Evolutionary conservation across 176 grass and related monocot species (phyloP).

Genomic region (Dendrocalamus sinicus): DNA sequence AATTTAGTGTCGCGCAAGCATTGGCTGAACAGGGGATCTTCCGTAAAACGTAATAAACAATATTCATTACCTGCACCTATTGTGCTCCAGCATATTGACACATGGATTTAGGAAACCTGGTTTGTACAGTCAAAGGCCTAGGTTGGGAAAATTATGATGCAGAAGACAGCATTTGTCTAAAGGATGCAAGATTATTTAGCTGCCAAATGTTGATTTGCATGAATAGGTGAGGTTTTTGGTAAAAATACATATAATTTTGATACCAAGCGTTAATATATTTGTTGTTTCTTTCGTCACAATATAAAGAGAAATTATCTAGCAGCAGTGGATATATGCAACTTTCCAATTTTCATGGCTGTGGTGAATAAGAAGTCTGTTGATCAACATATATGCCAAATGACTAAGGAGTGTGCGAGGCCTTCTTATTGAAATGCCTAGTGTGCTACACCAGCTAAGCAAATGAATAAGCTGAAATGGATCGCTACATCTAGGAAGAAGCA

Average conservation of each 20-base stretch:
- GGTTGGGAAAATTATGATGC: not conserved
- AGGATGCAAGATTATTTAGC: not conserved
- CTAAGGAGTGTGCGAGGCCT: not conserved
- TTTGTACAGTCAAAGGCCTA: conserved; percentile 18
- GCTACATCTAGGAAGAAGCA: conserved; percentile 12
- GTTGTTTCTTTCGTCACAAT: not conserved
- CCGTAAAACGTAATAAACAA: not conserved
- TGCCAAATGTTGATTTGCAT: not conserved
- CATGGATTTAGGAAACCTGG: conserved; percentile 1
- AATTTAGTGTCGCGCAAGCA: not conserved
- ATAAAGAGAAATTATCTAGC: not conserved
- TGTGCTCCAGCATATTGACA: conserved; percentile 2
- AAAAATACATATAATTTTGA: not conserved
- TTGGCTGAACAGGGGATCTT: not conserved
- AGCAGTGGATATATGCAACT: no score
- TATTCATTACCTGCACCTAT: not conserved
- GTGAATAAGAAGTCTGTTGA: no score
- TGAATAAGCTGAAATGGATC: conserved; percentile 12
- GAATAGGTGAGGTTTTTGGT: not conserved
- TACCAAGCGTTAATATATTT: not conserved
- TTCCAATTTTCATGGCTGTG: no score
- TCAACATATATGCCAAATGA: not conserved
- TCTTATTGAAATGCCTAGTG: not conserved
- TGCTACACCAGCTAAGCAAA: conserved; percentile 7
- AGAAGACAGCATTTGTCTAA: not conserved